Evolutionary conservation across 2,329 filamentous ascomycete species (phyloP).

Genomic region (Neodidymelliopsis sp.): DNA sequence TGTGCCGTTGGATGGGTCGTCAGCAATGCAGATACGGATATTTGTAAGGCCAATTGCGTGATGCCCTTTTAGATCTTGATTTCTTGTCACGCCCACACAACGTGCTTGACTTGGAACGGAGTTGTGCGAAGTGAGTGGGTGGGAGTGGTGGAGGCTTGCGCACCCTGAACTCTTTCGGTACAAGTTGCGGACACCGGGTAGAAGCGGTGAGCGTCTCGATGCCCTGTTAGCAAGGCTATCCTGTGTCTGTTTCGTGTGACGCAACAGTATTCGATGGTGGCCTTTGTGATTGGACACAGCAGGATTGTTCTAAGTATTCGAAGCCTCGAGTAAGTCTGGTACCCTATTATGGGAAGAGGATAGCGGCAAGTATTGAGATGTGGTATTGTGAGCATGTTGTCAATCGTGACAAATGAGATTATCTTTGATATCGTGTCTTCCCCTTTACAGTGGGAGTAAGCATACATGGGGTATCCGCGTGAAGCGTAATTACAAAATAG

Average conservation of each 20-base stretch:
- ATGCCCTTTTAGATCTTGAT: conserved; percentile 2
- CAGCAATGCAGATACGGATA: conserved; percentile 15
- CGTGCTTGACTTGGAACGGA: conserved; percentile 1
- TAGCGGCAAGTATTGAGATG: not conserved
- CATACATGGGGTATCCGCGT: conserved; percentile 16
- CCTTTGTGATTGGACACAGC: not conserved
- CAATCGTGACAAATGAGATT: conserved; percentile 4
- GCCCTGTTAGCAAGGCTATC: conserved; percentile 15
- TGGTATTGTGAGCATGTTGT: not conserved
- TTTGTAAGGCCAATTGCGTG: conserved; percentile 6
- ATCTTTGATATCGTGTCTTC: not conserved
- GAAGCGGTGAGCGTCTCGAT: conserved; percentile 11
- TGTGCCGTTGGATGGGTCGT: conserved; percentile 5
- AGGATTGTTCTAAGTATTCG: not conserved
- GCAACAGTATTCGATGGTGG: not conserved
- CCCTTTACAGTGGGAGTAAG: conserved; percentile 13
- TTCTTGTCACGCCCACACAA: conserved; percentile 3
- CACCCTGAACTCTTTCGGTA: conserved; percentile 6
- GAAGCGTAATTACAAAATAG: conserved; percentile 6
- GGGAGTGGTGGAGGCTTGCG: conserved; percentile 3
- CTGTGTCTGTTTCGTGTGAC: conserved; percentile 6
- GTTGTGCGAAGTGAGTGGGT: conserved; percentile 1
- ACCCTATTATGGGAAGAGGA: not conserved
- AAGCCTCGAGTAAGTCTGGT: not conserved
- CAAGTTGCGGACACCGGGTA: conserved; percentile 8